Base-by-base conservation (phyloP, 2,329 filamentous ascomycete genomes). In the Whalleya microplaca region DNA sequence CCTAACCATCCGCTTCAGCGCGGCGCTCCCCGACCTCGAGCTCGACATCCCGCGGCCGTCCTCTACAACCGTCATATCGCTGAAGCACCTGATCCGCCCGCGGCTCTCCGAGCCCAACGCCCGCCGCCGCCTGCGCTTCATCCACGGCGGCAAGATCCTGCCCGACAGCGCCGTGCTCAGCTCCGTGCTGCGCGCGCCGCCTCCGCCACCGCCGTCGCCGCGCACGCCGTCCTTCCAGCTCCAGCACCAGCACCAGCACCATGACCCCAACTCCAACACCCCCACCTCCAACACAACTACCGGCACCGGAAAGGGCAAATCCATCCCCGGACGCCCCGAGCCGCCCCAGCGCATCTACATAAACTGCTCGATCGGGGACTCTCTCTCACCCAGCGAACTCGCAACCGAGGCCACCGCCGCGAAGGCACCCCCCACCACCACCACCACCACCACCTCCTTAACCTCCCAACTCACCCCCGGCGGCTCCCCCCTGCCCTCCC, bases 1-100 rank as follows among this genome's bases (percentile, higher is more conserved):
- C 68, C 81, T 98, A 45, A 94, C 91, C 40, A 88, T 98, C 72
- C 92, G 94, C 73, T 98, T 99, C 83, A 92, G 92, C 51, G 87
- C 88, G 58, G 87, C 91, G 1, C 83, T 94, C 55, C 88, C 92
- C 16, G 95, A 98, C 72, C 84, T 97, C 41, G 83, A 88, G 41
- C 84, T 98, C 58, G 86, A 91, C 67, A 85, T 98, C 68, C 73
- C 85, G 47, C 77, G 80, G 5, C 91, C 93, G 0, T 74, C 80
- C 46, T 79, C 80, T 29, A 92, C 89, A 10, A 91, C 91, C 42
- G 84, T 91, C 51, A 83, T 92, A 53, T 85, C 88, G 1, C 83
- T 98, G 55, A 96, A 96, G 74, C 88, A 90, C 66, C 81, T 89
- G 49, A 91, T 98, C 70, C 92, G 95, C 64, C 74, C 80, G 8